Percentiles rank a stretch among this genome's conserved stretches.
These are phyloP conservation scores for Chaetomium sp. DNA, from an alignment of 2,329 filamentous ascomycete species.

Conservation along the genomic window DNA sequence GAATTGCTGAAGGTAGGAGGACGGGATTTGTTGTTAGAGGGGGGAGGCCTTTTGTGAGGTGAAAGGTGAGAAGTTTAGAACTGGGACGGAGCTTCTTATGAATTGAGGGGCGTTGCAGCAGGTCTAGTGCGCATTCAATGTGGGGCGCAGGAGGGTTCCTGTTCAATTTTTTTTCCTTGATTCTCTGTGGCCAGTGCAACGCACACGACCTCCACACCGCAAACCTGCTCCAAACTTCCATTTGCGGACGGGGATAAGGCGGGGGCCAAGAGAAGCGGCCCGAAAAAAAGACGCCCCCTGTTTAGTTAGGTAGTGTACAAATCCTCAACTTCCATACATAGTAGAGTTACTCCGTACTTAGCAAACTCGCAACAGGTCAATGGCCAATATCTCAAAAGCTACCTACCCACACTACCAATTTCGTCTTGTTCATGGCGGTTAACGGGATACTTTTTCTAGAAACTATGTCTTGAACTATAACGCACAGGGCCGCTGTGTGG, in stretches of 20 bases:
- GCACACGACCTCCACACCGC: slow-evolving; percentile 15
- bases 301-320: neutral
- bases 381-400: too few relatives aligned
- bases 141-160: slow-evolving; percentile 22
- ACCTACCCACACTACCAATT: too few relatives aligned
- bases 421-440: too few relatives aligned
- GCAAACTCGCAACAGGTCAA: too few relatives aligned
- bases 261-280: neutral
- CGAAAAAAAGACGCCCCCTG: neutral
- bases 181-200: slow-evolving; percentile 17
- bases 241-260: neutral
- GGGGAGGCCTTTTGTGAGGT: neutral
- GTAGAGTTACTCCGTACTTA: too few relatives aligned
- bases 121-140: slow-evolving; percentile 14
- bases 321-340: neutral
- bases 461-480: too few relatives aligned
- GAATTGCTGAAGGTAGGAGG: neutral
- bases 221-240: neutral
- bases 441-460: too few relatives aligned
- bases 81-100: slow-evolving; percentile 17
- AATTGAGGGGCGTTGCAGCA: slow-evolving; percentile 17
- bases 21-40: too few relatives aligned
- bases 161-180: slow-evolving; percentile 20
- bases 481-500: too few relatives aligned
- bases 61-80: slow-evolving; percentile 11